Evolutionary conservation across 2,329 filamentous ascomycete genomes (phyloP).

Genomic region (Aspergillus melleus): DNA sequence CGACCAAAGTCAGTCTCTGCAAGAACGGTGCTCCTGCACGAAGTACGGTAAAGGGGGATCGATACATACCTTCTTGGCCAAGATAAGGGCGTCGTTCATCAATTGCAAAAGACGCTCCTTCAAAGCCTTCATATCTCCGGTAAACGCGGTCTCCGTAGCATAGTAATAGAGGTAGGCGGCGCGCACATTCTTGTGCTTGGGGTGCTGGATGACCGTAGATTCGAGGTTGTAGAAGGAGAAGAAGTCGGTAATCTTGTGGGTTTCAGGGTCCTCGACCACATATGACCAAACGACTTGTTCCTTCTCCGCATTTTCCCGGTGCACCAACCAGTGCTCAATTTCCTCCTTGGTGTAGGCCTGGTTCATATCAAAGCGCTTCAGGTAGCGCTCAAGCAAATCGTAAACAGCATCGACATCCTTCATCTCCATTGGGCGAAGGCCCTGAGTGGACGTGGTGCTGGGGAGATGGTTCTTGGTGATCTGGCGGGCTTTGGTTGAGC

Average conservation of each 20-base stretch:
- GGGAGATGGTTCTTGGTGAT: conserved; percentile 83
- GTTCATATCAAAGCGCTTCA: conserved; percentile 77
- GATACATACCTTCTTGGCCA: conserved; percentile 70
- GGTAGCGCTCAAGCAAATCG: conserved; percentile 72
- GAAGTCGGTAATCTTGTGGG: conserved; percentile 88
- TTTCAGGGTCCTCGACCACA: conserved; percentile 73
- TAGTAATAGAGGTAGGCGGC: conserved; percentile 99
- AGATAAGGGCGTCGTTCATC: conserved; percentile 79
- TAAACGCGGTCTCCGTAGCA: conserved; percentile 76
- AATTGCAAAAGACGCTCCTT: conserved; percentile 79
- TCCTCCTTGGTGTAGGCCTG: conserved; percentile 80
- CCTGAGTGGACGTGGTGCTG: conserved; percentile 67
- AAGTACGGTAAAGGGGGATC: neutral
- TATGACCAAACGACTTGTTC: conserved; percentile 93
- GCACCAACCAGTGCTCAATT: conserved; percentile 82
- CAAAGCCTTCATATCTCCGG: conserved; percentile 55
- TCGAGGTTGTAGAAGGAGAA: conserved; percentile 96
- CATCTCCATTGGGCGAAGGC: conserved; percentile 75
- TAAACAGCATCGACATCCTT: conserved; percentile 77
- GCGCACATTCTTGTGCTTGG: conserved; percentile 74
- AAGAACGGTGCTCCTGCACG: neutral
- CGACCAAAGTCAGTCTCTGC: conserved; percentile 1
- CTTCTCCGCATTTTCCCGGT: conserved; percentile 61
- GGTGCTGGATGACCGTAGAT: conserved; percentile 82
- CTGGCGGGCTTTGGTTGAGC: conserved; percentile 83